phyloP scores from a whole-genome alignment of 345 rosid species.

The Sonneratia caseolaris region DNA sequence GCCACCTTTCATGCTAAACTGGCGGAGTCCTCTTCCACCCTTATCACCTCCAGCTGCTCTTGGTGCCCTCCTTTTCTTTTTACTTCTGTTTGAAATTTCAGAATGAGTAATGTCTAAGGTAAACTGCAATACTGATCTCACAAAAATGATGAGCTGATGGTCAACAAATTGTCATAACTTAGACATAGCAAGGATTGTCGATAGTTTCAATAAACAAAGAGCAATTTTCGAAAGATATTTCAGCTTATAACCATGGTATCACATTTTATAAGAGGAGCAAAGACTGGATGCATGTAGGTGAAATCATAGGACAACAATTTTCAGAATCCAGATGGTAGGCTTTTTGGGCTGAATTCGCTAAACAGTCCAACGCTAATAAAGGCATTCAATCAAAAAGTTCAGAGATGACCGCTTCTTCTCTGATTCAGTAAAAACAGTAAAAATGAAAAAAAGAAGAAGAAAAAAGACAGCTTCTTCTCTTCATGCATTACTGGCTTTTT shows the following conservation, averaged over 20 bases:
- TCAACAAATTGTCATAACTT: background rate
- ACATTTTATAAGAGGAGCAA: background rate
- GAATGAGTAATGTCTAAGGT: background rate
- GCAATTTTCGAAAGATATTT: background rate
- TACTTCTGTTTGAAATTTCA: slow-evolving; percentile 11
- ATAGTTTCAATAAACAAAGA: background rate
- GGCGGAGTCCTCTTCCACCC: slow-evolving; percentile 41
- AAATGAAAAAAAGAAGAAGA: too few species aligned
- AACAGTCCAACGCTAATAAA: background rate
- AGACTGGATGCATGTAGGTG: background rate
- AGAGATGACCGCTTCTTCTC: too few species aligned
- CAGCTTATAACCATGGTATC: background rate
- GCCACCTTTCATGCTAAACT: slow-evolving; percentile 38
- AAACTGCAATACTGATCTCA: background rate
- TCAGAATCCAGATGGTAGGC: background rate
- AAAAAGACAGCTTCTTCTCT: background rate
- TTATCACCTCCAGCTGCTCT: slow-evolving; percentile 31
- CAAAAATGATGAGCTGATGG: background rate
- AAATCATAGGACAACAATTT: background rate
- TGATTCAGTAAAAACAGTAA: too few species aligned
- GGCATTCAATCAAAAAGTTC: background rate
- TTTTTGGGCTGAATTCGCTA: background rate
- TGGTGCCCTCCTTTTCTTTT: slow-evolving; percentile 37
- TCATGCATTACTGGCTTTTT: background rate
- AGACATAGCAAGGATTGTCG: background rate